Percentiles rank a stretch among this genome's conserved stretches.
phyloP scores from a whole-genome alignment of 345 rosid genomes.

The Garcia nutans region DNA sequence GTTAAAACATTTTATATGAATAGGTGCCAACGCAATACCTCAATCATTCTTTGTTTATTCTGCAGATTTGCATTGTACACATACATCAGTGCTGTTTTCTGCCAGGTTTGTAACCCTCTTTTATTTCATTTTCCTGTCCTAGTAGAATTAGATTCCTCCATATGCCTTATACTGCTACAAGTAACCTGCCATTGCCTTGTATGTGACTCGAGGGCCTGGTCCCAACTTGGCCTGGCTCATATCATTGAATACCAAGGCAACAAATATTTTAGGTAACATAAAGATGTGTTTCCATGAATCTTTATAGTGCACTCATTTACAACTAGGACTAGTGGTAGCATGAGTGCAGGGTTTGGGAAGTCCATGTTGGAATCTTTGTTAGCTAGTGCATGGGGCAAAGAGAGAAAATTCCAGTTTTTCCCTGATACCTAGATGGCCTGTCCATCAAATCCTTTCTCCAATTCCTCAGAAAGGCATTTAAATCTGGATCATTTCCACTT shows the following conservation, averaged over 20 bases:
- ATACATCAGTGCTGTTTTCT: constrained; percentile 23
- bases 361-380: neutral
- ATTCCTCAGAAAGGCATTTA: neutral
- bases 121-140: constrained; percentile 2
- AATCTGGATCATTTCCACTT: neutral
- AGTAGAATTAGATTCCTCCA: neutral
- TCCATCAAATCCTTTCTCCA: neutral
- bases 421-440: neutral
- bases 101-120: constrained; percentile 24
- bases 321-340: neutral
- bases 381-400: neutral
- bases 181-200: neutral
- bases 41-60: neutral
- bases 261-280: neutral
- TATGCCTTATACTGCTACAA: neutral
- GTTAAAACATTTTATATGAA: neutral
- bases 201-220: no score
- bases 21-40: neutral
- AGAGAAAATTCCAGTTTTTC: neutral
- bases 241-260: neutral
- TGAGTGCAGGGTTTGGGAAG: no score
- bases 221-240: neutral
- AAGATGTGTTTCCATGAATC: neutral
- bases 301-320: neutral
- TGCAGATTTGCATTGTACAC: constrained; percentile 27